Percentiles rank a stretch among this genome's conserved stretches.
These are phyloP conservation scores for Fusarium xylarioides DNA, from an alignment of 2,329 filamentous ascomycete species.

Conservation along the genomic window DNA sequence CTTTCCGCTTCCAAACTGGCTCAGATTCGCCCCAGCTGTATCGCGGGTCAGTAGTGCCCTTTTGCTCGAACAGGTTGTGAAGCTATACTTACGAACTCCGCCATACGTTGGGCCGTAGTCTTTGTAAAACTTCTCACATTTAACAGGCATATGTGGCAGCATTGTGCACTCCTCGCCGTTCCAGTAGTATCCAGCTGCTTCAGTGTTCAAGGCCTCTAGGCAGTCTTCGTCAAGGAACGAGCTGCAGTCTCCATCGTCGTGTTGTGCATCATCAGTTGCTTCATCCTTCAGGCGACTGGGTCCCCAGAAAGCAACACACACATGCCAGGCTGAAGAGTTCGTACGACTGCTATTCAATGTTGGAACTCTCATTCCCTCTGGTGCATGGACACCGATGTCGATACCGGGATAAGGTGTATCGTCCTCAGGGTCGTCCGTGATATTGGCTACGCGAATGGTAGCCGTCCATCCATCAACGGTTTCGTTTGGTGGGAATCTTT, in stretches of 20 bases:
- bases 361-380: slow-evolving; percentile 6
- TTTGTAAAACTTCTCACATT: slow-evolving; percentile 6
- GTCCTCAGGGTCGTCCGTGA: slow-evolving; percentile 5
- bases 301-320: slow-evolving; percentile 3
- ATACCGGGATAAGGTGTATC: slow-evolving; percentile 5
- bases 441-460: slow-evolving; percentile 20
- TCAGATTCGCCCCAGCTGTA: slow-evolving; percentile 2
- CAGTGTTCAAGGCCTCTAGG: neutral
- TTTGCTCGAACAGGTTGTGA: neutral
- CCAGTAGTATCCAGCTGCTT: neutral
- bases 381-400: slow-evolving; percentile 15
- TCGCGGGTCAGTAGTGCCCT: neutral
- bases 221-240: slow-evolving; percentile 20
- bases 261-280: neutral
- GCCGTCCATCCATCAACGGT: slow-evolving; percentile 3
- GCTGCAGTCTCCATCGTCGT: slow-evolving; percentile 18
- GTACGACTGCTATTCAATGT: neutral
- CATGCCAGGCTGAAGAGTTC: slow-evolving; percentile 9
- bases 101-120: neutral
- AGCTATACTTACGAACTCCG: neutral
- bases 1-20: neutral
- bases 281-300: neutral
- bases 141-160: neutral
- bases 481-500: slow-evolving; percentile 6
- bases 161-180: neutral